Conservation (phyloP, 75 land plant species). For the Cunninghamia lanceolata region DNA sequence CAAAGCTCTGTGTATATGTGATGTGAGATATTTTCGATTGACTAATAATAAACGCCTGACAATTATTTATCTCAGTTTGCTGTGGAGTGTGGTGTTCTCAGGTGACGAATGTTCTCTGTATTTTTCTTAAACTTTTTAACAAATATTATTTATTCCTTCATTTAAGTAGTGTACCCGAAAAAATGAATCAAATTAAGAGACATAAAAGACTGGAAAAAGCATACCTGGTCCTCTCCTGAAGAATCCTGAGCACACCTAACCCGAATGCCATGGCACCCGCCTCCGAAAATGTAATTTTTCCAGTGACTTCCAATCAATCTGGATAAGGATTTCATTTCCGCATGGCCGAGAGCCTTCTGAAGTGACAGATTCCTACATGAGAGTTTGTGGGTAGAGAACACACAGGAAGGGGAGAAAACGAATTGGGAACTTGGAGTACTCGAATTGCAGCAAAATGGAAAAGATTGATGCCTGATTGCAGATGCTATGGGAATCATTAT, state of each 20-base stretch:
- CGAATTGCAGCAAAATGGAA: neutral
- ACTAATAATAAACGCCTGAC: neutral
- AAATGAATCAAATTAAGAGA: neutral
- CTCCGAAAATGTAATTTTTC: neutral
- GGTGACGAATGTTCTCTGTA: neutral
- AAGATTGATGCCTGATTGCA: neutral
- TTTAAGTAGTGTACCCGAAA: neutral
- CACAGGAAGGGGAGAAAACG: neutral
- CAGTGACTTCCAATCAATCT: neutral
- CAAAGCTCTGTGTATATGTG: neutral
- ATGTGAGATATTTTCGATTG: neutral
- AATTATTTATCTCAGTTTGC: neutral
- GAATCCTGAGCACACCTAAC: neutral
- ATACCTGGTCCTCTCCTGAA: conserved; percentile 3
- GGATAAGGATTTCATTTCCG: neutral
- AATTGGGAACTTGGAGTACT: neutral
- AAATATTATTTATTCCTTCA: neutral
- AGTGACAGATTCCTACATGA: neutral
- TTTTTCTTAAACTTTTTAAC: neutral
- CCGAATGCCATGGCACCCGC: conserved; percentile 3
- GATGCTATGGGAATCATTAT: conserved; percentile 3
- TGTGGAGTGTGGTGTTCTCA: neutral
- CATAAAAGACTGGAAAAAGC: neutral
- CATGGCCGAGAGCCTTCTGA: neutral
- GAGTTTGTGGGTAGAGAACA: neutral